These are phyloP conservation scores for Lentinula novae-zelandiae DNA, from an alignment of 1,284 basidiomycete species.

Conservation along the genomic window DNA sequence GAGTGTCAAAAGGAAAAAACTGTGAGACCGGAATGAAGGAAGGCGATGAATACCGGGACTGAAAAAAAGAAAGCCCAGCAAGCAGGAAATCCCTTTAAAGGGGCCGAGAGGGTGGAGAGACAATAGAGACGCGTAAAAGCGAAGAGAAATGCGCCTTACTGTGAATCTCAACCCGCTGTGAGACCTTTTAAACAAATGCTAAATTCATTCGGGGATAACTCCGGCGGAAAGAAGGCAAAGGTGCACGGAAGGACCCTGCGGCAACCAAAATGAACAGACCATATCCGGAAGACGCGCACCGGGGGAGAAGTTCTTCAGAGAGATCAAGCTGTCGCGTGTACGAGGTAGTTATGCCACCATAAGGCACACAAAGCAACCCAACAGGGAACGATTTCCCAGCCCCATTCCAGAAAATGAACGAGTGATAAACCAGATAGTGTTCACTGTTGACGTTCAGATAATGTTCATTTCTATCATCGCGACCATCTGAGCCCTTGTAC, in stretches of 20 bases:
- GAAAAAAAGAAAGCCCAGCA: neutral
- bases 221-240: neutral
- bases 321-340: constrained; percentile 4
- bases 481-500: constrained; percentile 1
- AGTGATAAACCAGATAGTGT: neutral
- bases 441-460: neutral
- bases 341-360: constrained; percentile 7
- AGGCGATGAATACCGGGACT: neutral
- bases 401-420: constrained; percentile 1
- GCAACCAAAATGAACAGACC: neutral
- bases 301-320: neutral
- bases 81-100: neutral
- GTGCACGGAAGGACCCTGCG: constrained; percentile 1
- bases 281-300: neutral
- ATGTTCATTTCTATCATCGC: neutral
- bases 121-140: neutral
- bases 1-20: neutral
- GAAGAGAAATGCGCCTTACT: neutral
- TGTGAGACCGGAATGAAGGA: neutral
- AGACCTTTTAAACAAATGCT: constrained; percentile 1
- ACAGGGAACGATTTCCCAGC: neutral
- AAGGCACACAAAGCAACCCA: neutral
- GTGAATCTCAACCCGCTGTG: neutral
- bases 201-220: constrained; percentile 7
- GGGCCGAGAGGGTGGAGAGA: neutral